A percentile compares a stretch with the other conserved stretches of the same genome.
Conservation (phyloP, 2,329 filamentous ascomycete genomes). For the Sporothrix pallida region DNA sequence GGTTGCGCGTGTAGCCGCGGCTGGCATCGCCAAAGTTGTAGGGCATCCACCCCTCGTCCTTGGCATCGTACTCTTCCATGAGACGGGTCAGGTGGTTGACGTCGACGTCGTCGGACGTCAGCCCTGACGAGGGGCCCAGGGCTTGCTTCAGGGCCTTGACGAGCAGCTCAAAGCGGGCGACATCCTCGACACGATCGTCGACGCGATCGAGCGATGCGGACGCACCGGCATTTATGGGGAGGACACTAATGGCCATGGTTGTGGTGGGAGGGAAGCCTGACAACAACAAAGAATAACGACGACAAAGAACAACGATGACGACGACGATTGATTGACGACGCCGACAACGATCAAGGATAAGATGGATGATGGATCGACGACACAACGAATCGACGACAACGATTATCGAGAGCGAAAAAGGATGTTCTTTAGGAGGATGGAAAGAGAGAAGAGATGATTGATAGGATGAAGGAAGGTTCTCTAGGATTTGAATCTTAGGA, state of each 20-base stretch:
- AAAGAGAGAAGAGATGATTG: background rate
- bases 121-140: constrained; percentile 79
- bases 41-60: constrained; percentile 71
- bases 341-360: background rate
- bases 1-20: constrained; percentile 80
- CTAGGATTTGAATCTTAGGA: background rate
- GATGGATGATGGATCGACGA: background rate
- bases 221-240: constrained; percentile 15
- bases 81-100: constrained; percentile 70
- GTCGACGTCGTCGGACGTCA: constrained; percentile 82
- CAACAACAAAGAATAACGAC: background rate
- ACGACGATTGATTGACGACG: background rate
- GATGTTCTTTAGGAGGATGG: background rate
- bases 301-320: constrained; percentile 1
- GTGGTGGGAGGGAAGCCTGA: too few species aligned
- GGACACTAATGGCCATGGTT: constrained; percentile 29
- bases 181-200: constrained; percentile 38
- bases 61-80: constrained; percentile 76
- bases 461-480: background rate
- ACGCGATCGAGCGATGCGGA: constrained; percentile 15
- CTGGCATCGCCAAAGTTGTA: constrained; percentile 76
- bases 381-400: background rate
- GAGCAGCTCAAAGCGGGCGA: constrained; percentile 68
- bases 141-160: constrained; percentile 74
- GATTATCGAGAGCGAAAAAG: background rate